These are phyloP conservation scores for Saturnispora gosingensis DNA, from an alignment of 805 yeast genomes.

Conservation along the genomic window DNA sequence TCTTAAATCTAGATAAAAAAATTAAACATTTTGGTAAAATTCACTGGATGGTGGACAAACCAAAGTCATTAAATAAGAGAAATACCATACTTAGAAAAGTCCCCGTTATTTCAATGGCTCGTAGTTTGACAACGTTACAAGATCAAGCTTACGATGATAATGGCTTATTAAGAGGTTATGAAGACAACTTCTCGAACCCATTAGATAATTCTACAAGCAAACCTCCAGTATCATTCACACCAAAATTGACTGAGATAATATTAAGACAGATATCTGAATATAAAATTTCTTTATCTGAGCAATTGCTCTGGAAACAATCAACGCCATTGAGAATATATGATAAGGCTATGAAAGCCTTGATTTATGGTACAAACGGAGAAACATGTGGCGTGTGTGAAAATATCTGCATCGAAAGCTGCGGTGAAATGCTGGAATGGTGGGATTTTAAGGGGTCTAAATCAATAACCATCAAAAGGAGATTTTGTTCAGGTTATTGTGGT, in stretches of 20 bases:
- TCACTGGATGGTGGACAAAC: conserved; percentile 19
- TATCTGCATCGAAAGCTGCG: conserved; percentile 45
- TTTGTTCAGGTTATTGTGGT: conserved; percentile 46
- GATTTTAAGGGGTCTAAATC: conserved; percentile 40
- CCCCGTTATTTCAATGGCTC: conserved; percentile 19
- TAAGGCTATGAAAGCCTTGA: conserved; percentile 42
- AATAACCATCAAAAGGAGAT: conserved; percentile 45
- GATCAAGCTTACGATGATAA: conserved; percentile 17
- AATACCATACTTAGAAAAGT: conserved; percentile 17
- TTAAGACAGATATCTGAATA: conserved; percentile 41
- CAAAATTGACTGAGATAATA: conserved; percentile 40
- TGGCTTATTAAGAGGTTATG: conserved; percentile 8
- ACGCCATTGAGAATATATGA: conserved; percentile 38
- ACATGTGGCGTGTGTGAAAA: conserved; percentile 43
- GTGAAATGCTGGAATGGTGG: conserved; percentile 62
- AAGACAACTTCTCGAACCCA: conserved; percentile 8
- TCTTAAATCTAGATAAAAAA: conserved; percentile 9
- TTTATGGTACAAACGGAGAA: conserved; percentile 42
- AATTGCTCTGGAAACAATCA: conserved; percentile 41
- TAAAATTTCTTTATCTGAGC: conserved; percentile 45
- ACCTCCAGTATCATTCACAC: conserved; percentile 25
- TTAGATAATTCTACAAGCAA: conserved; percentile 11
- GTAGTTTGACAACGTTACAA: conserved; percentile 27
- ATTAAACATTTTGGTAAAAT: conserved; percentile 21
- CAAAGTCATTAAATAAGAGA: conserved; percentile 6